Conservation (phyloP, 192 early-diverging fungal genomes). For the Backusella psychrophila region DNA sequence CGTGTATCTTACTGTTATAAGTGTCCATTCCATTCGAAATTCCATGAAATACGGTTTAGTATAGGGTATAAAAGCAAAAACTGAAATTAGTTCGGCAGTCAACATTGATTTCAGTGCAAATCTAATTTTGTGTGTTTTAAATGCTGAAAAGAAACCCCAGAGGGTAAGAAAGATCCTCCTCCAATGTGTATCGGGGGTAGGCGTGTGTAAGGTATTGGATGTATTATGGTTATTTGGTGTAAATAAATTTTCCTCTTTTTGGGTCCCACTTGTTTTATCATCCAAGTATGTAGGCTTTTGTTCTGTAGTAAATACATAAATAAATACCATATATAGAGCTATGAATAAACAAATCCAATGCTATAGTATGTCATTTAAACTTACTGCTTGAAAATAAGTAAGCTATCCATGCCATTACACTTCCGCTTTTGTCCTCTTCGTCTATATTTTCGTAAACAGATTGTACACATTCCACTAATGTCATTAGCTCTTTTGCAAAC, state of each 20-base stretch:
- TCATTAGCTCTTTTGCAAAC: conserved; percentile 61
- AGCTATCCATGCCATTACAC: neutral
- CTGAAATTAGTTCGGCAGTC: conserved; percentile 54
- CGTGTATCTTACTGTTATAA: conserved; percentile 47
- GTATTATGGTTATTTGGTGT: conserved; percentile 27
- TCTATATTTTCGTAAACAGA: neutral
- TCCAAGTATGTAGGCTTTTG: neutral
- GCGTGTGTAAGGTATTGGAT: conserved; percentile 53
- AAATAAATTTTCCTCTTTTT: neutral
- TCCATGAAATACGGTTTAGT: conserved; percentile 48
- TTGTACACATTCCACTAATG: conserved; percentile 34
- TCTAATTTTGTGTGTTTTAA: conserved; percentile 58
- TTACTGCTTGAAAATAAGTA: neutral
- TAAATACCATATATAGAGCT: neutral
- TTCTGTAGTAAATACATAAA: neutral
- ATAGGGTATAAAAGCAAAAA: conserved; percentile 60
- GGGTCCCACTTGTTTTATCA: neutral
- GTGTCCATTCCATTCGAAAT: conserved; percentile 71
- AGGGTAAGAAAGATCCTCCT: conserved; percentile 45
- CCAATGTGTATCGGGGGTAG: conserved; percentile 42
- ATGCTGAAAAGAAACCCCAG: conserved; percentile 60
- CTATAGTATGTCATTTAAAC: neutral
- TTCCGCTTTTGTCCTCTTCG: neutral
- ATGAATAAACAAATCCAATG: neutral
- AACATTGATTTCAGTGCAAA: conserved; percentile 73